Base-by-base conservation (phyloP, 305 asterid species). In the Ilex paraguariensis region DNA sequence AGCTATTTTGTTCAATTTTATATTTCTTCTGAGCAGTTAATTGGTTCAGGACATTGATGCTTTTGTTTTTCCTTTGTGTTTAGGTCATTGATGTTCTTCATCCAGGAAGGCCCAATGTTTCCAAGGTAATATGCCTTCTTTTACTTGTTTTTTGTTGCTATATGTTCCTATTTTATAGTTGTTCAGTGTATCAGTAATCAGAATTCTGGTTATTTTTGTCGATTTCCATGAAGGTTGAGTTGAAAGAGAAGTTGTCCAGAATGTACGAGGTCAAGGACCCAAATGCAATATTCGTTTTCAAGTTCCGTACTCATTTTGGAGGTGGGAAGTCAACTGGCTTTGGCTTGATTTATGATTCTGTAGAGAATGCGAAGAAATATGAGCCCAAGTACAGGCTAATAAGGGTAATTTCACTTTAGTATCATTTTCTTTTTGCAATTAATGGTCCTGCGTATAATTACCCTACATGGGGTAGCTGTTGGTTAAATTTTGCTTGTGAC, bases 251-350 rank as follows among this genome's bases (percentile, higher is more conserved):
- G 62, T 63, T 67, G 66, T 33, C 77, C 9, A 67, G 77, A 57
- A 72, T 72, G 73, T 72, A 72, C 33, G 77, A 67, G 17, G 77
- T 72, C 51, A 72, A 72, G 48, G 77, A 72, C 65, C 44, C 66
- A 2, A 72, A 72, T 67, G 65, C 73, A 13, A 72, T 72, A 31
- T 72, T 72, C 62, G 77, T 72, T 49, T 72, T 72, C 50, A 72
- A 72, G 63, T 72, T 72, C 21, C 63, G 77, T 13, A 72, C 77
- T 16, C 70, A 67, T 48, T 72, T 72, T 54, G 77, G 77, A 15
- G 77, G 73, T 31, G 77, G 77, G 16, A 72, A 72, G 66, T 72
- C 77, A 17, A 72, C 77, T 32, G 70, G 73, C 40, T 72, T 72
- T 67, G 73, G 77, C 55, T 54, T 72, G 70, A 67, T 72, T 32